Evolutionary conservation across 306 rosid species (phyloP).

Genomic region (Trichosanthes truncata): DNA sequence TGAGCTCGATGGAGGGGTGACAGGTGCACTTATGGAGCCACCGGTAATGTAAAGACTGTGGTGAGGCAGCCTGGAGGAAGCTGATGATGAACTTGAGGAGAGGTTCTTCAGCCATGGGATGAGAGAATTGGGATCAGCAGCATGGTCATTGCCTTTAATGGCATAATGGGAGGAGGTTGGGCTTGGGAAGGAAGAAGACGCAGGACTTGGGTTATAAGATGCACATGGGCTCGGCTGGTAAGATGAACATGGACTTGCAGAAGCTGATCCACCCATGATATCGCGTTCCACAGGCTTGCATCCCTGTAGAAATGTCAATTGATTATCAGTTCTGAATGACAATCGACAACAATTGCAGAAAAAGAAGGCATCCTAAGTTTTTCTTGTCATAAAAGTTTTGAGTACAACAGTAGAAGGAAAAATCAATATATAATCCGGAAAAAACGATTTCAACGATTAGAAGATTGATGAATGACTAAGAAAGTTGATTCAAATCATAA

Average conservation of each 20-base stretch:
- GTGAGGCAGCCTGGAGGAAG: slow-evolving; percentile 36
- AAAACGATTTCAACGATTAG: background rate
- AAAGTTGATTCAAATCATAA: background rate
- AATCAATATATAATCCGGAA: background rate
- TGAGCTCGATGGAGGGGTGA: slow-evolving; percentile 56
- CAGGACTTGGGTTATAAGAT: slow-evolving; percentile 45
- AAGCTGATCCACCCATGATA: slow-evolving; percentile 44
- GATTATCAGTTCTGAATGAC: background rate
- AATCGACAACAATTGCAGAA: background rate
- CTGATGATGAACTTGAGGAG: slow-evolving; percentile 42
- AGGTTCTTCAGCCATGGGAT: slow-evolving; percentile 60
- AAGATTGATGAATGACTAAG: background rate
- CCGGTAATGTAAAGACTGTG: slow-evolving; percentile 27
- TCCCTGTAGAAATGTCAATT: slow-evolving; percentile 27
- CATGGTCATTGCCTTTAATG: slow-evolving; percentile 24
- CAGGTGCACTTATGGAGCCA: slow-evolving; percentile 57
- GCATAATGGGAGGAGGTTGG: slow-evolving; percentile 36
- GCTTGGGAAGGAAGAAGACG: slow-evolving; percentile 52
- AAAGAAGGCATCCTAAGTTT: background rate
- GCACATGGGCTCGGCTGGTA: slow-evolving; percentile 40
- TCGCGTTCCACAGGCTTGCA: slow-evolving; percentile 41
- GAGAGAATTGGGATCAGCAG: slow-evolving; percentile 49
- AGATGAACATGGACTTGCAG: slow-evolving; percentile 51
- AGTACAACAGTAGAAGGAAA: background rate
- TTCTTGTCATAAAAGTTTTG: background rate